Evolutionary conservation across 164 flowering plant species (phyloP).

Genomic region (Brasenia schreberi): DNA sequence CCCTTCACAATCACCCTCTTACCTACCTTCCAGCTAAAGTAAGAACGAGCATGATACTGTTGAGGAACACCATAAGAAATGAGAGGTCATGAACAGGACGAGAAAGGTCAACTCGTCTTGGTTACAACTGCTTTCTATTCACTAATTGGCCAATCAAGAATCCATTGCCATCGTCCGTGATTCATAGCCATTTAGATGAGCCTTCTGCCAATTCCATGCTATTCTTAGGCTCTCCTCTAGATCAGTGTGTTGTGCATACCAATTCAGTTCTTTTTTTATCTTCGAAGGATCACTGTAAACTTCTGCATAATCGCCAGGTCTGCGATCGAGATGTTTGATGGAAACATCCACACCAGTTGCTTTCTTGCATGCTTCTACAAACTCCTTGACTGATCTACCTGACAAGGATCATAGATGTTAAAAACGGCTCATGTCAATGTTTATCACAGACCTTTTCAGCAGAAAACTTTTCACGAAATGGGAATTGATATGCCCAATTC

Average conservation of each 20-base stretch:
- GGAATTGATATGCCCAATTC: too few species aligned
- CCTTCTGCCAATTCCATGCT: slow-evolving; percentile 95
- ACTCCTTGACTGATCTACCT: slow-evolving; percentile 97
- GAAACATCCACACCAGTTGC: slow-evolving; percentile 73
- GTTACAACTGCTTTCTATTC: not conserved
- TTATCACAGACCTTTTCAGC: too few species aligned
- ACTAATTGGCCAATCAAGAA: not conserved
- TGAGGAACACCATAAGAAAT: not conserved
- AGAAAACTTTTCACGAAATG: too few species aligned
- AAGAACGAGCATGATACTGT: not conserved
- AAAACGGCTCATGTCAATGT: too few species aligned
- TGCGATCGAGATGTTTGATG: slow-evolving; percentile 56
- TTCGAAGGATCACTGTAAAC: slow-evolving; percentile 84
- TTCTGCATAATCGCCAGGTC: slow-evolving; percentile 98
- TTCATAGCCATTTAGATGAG: slow-evolving; percentile 62
- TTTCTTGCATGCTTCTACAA: slow-evolving; percentile 91
- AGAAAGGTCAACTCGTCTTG: not conserved
- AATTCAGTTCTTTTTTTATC: slow-evolving; percentile 65
- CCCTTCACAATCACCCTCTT: not conserved
- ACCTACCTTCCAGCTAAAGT: not conserved
- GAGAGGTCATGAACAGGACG: not conserved
- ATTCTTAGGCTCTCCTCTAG: slow-evolving; percentile 59
- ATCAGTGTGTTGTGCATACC: slow-evolving; percentile 77
- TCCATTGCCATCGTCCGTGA: slow-evolving; percentile 7
- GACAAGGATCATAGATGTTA: slow-evolving; percentile 5